These are phyloP conservation scores for Corymbia calophylla DNA, from an alignment of 441 rosid genomes.

Conservation along the genomic window DNA sequence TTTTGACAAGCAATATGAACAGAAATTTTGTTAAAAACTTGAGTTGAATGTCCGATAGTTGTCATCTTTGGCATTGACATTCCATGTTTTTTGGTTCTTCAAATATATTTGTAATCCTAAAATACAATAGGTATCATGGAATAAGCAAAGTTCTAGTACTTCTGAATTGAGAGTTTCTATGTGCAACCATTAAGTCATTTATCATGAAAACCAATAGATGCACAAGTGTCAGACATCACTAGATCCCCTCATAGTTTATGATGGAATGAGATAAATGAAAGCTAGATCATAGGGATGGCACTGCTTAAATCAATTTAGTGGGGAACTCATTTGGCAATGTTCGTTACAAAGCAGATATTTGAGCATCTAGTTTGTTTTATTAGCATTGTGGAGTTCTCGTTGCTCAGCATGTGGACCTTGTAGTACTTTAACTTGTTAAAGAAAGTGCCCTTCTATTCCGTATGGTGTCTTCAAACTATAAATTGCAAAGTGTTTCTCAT, in stretches of 20 bases:
- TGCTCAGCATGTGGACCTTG: not conserved
- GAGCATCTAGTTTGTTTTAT: not conserved
- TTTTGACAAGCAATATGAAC: not conserved
- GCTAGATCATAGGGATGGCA: not conserved
- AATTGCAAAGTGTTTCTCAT: not conserved
- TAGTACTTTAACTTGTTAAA: not conserved
- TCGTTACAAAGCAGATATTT: not conserved
- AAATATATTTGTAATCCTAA: not conserved
- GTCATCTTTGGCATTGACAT: not conserved
- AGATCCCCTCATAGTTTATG: not conserved
- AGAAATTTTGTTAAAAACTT: not conserved
- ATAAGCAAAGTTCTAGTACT: not conserved
- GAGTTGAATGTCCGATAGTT: not conserved
- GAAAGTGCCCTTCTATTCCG: not conserved
- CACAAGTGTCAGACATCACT: not conserved
- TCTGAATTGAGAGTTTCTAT: not conserved
- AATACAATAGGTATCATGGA: not conserved
- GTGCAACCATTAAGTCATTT: not conserved
- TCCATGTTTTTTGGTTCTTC: not conserved
- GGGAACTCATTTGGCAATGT: not conserved
- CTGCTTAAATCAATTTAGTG: not conserved
- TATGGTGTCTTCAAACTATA: not conserved
- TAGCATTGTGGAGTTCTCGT: not conserved
- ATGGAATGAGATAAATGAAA: not conserved
- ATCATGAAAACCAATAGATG: not conserved